These are phyloP conservation scores for Exidia glandulosa DNA, from an alignment of 768 basidiomycete genomes.

Conservation along the genomic window DNA sequence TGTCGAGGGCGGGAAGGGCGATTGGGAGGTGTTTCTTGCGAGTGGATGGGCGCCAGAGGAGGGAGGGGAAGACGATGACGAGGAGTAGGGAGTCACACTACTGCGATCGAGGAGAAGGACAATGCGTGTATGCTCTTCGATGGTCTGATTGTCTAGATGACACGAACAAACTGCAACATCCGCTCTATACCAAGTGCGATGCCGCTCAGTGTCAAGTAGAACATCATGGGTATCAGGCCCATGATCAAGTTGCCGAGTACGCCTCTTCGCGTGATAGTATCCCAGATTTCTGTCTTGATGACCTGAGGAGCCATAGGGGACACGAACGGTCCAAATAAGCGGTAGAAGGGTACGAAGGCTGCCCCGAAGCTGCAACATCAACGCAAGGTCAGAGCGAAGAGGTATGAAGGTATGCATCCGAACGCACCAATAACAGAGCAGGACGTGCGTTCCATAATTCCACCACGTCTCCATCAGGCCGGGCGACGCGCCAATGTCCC, in stretches of 20 bases:
- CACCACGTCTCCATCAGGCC: constrained; percentile 35
- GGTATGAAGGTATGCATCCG: neutral
- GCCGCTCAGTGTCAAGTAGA: constrained; percentile 26
- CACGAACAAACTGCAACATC: neutral
- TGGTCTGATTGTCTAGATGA: neutral
- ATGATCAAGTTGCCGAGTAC: constrained; percentile 44
- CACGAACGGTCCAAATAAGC: constrained; percentile 41
- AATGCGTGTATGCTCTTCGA: neutral
- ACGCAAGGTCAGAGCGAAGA: neutral
- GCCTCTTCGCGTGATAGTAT: constrained; percentile 44
- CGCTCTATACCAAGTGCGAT: constrained; percentile 12
- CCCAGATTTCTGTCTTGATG: constrained; percentile 48
- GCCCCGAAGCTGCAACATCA: constrained; percentile 38
- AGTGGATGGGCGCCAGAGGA: constrained; percentile 23
- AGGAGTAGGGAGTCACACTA: too few species aligned
- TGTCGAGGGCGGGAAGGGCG: constrained; percentile 14
- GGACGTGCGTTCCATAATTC: constrained; percentile 38
- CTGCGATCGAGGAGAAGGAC: too few species aligned
- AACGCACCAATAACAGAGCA: constrained; percentile 43
- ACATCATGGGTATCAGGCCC: constrained; percentile 44
- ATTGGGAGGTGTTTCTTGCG: constrained; percentile 44
- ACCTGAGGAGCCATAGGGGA: constrained; percentile 30
- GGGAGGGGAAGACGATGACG: too few species aligned
- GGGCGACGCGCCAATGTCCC: constrained; percentile 46
- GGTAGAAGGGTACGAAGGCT: constrained; percentile 48